Percentiles rank a stretch among this genome's conserved stretches.
Conservation (phyloP, 306 rosid genomes). For the Cucumis cinereus region DNA sequence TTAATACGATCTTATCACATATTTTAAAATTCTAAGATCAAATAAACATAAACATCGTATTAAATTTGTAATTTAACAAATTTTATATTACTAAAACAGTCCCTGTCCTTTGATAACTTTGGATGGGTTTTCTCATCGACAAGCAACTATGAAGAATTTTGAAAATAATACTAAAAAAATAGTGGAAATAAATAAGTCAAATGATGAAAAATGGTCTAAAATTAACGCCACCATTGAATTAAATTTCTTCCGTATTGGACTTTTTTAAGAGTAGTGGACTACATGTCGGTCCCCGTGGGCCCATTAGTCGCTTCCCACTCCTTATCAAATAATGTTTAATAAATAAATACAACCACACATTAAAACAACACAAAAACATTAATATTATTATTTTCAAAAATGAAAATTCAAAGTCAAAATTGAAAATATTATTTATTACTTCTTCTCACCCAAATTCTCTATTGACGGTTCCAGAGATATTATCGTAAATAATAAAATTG, state of each 20-base stretch:
- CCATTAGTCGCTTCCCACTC: constrained; percentile 7
- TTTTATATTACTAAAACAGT: background rate
- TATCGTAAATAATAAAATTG: no score
- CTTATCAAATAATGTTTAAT: background rate
- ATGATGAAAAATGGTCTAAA: background rate
- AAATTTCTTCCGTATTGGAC: background rate
- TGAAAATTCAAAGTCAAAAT: background rate
- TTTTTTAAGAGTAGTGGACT: constrained; percentile 5
- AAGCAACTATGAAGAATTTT: background rate
- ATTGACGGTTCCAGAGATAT: no score
- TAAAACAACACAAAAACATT: background rate
- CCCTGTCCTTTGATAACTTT: background rate
- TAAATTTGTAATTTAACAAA: background rate
- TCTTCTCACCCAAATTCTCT: background rate
- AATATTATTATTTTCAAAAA: no score
- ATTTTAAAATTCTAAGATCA: no score
- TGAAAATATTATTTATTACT: background rate
- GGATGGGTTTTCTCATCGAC: background rate
- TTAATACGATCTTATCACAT: no score
- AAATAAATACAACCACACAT: background rate
- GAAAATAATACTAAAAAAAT: background rate
- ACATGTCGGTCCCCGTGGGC: background rate
- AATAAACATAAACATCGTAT: no score
- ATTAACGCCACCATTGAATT: background rate
- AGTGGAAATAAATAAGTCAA: background rate